Evolutionary conservation across 805 yeast genomes (phyloP).

Genomic region (Pichia heedii): DNA sequence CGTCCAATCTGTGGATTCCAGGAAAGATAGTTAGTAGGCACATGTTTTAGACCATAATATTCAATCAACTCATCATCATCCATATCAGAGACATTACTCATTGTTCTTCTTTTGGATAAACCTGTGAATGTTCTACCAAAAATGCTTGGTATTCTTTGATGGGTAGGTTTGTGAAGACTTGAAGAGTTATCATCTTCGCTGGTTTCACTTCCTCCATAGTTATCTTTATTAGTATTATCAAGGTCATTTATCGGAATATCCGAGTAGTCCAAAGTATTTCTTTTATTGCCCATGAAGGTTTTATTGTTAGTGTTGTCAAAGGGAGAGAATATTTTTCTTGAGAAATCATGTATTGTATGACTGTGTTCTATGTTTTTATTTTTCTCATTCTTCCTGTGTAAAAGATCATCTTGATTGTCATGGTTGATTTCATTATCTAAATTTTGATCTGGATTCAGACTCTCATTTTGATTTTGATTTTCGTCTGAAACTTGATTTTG

Average conservation of each 20-base stretch:
- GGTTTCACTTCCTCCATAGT: neutral
- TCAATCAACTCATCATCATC: conserved; percentile 26
- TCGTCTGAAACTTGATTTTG: no score
- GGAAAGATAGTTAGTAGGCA: conserved; percentile 58
- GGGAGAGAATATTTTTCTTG: neutral
- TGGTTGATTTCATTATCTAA: neutral
- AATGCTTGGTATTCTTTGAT: conserved; percentile 7
- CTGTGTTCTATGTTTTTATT: neutral
- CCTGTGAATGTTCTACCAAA: conserved; percentile 14
- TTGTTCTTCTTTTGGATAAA: conserved; percentile 2
- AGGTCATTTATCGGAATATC: neutral
- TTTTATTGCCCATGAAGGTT: no score
- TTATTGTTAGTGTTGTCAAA: conserved; percentile 4
- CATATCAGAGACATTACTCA: conserved; percentile 6
- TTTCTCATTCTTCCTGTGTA: neutral
- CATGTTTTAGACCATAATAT: conserved; percentile 14
- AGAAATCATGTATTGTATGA: conserved; percentile 5
- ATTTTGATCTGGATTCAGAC: no score
- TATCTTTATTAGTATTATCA: neutral
- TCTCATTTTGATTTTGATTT: no score
- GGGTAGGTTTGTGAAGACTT: neutral
- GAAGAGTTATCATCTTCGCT: neutral
- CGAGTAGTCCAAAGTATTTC: no score
- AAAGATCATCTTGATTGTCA: neutral
- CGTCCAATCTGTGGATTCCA: conserved; percentile 90